Conservation (phyloP, 805 yeast species). For the Yamadazyma endophytica region DNA sequence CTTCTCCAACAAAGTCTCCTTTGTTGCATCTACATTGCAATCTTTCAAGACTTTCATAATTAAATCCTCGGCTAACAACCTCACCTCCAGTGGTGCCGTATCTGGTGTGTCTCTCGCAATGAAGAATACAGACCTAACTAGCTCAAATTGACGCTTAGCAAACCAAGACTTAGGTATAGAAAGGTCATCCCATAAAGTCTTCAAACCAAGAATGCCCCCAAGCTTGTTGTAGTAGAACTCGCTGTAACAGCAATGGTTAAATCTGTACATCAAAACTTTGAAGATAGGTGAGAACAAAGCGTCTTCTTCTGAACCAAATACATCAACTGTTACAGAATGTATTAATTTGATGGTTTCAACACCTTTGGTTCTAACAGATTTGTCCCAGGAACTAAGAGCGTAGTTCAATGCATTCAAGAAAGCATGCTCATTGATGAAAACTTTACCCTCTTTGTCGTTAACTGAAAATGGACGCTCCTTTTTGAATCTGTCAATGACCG, state of each 20-base stretch:
- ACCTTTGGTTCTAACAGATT: constrained; percentile 69
- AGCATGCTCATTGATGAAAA: constrained; percentile 63
- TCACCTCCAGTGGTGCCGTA: constrained; percentile 79
- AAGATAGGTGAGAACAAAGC: constrained; percentile 72
- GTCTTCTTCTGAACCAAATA: constrained; percentile 65
- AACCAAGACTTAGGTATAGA: constrained; percentile 71
- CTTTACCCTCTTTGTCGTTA: constrained; percentile 74
- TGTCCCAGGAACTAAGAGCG: constrained; percentile 75
- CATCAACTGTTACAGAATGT: constrained; percentile 52
- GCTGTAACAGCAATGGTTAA: constrained; percentile 89
- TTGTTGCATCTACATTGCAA: constrained; percentile 60
- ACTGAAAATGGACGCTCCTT: constrained; percentile 68
- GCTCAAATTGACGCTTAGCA: constrained; percentile 72
- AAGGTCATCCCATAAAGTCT: constrained; percentile 65
- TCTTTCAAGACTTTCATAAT: constrained; percentile 59
- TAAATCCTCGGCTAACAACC: constrained; percentile 65
- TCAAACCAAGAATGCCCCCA: constrained; percentile 85
- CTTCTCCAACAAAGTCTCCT: constrained; percentile 61
- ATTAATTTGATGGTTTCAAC: constrained; percentile 59
- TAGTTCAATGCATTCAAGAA: constrained; percentile 71
- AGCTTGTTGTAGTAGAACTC: constrained; percentile 81
- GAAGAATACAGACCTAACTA: constrained; percentile 81
- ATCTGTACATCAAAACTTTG: constrained; percentile 70
- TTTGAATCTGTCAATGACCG: constrained; percentile 64
- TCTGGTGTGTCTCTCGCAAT: constrained; percentile 86